Evolutionary conservation across 2,329 filamentous ascomycete species (phyloP).

Genomic region (Macrophomina phaseolina): DNA sequence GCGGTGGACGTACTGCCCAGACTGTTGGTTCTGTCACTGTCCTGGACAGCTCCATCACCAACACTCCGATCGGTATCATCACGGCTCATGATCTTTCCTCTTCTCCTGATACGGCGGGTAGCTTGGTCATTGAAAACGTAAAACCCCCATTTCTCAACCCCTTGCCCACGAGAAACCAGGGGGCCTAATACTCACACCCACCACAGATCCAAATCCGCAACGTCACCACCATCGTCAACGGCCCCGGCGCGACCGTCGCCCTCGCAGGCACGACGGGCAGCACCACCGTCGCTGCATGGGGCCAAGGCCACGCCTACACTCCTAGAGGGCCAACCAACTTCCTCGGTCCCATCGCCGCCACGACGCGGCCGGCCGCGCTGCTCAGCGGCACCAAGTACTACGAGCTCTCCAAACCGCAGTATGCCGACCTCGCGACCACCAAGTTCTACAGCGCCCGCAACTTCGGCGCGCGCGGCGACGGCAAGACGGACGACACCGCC

Average conservation of each 20-base stretch:
- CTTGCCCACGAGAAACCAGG: constrained; percentile 59
- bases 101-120: constrained; percentile 53
- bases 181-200: constrained; percentile 41
- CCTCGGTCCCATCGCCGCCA: constrained; percentile 52
- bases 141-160: constrained; percentile 50
- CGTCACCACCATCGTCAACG: constrained; percentile 43
- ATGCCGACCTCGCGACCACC: constrained; percentile 60
- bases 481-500: constrained; percentile 76
- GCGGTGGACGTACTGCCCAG: constrained; percentile 43
- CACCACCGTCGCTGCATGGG: constrained; percentile 38
- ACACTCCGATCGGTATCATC: constrained; percentile 57
- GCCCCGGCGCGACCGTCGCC: constrained; percentile 34
- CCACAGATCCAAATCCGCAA: constrained; percentile 55
- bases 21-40: constrained; percentile 62
- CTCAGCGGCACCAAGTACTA: constrained; percentile 56
- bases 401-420: constrained; percentile 57
- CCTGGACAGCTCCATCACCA: constrained; percentile 61
- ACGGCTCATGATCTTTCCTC: constrained; percentile 53
- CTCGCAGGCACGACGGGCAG: constrained; percentile 34
- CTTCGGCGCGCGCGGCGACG: constrained; percentile 76
- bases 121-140: constrained; percentile 62
- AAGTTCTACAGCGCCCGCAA: constrained; percentile 38
- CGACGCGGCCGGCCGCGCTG: constrained; percentile 51
- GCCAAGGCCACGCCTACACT: constrained; percentile 41
- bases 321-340: constrained; percentile 49